Percentiles rank a stretch among this genome's conserved stretches.
Evolutionary conservation across 2,329 filamentous ascomycete species (phyloP).

Genomic region (Raffaelea ambrosiae): DNA sequence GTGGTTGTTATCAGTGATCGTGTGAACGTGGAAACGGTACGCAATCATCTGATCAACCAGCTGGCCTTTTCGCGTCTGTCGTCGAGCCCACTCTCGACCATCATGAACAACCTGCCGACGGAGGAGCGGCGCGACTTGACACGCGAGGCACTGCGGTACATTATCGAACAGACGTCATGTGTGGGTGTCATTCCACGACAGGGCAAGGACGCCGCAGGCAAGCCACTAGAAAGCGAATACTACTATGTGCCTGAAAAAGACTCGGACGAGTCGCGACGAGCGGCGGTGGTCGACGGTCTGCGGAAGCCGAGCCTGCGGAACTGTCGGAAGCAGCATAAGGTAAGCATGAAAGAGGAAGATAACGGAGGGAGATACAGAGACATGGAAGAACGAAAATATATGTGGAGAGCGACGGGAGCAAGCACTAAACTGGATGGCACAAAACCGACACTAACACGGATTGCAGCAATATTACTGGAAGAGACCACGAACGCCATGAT

Average conservation of each 20-base stretch:
- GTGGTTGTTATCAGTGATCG: slow-evolving; percentile 14
- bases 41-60: slow-evolving; percentile 90
- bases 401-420: too few species aligned
- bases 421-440: background rate
- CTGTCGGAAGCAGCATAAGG: slow-evolving; percentile 96
- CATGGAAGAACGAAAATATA: background rate
- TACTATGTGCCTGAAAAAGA: slow-evolving; percentile 92
- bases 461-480: slow-evolving; percentile 63
- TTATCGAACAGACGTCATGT: slow-evolving; percentile 67
- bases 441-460: slow-evolving; percentile 8
- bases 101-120: slow-evolving; percentile 75
- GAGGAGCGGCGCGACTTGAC: slow-evolving; percentile 52
- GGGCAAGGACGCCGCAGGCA: slow-evolving; percentile 93
- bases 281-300: slow-evolving; percentile 77
- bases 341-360: slow-evolving; percentile 34
- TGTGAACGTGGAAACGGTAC: slow-evolving; percentile 40
- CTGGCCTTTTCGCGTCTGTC: slow-evolving; percentile 89
- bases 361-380: background rate
- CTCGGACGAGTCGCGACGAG: slow-evolving; percentile 64
- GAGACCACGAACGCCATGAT: slow-evolving; percentile 48
- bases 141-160: slow-evolving; percentile 55
- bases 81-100: slow-evolving; percentile 81
- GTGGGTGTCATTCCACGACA: slow-evolving; percentile 83
- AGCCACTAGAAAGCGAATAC: slow-evolving; percentile 89
- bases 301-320: slow-evolving; percentile 81